A percentile compares a stretch with the other conserved stretches of the same genome.
Conservation (phyloP, 306 rosid species). For the Cicer cuneatum region DNA sequence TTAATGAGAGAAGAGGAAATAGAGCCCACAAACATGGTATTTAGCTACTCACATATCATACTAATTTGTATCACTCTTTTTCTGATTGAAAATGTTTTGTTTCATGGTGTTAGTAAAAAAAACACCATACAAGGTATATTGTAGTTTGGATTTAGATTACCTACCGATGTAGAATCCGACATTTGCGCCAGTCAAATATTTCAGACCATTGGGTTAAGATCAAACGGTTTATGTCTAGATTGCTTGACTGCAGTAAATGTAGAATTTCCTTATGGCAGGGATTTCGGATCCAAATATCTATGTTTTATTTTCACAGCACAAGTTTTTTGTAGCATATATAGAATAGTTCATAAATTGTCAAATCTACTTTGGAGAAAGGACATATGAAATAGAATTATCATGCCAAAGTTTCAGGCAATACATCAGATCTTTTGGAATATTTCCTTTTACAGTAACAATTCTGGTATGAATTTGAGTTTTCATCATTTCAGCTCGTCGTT, state of each 20-base stretch:
- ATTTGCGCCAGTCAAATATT: neutral
- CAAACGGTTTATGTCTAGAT: neutral
- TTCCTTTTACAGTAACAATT: neutral
- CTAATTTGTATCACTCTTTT: neutral
- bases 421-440: neutral
- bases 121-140: neutral
- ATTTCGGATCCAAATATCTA: neutral
- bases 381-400: slow-evolving; percentile 9
- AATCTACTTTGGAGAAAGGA: neutral
- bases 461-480: slow-evolving; percentile 34
- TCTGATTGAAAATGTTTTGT: slow-evolving; percentile 26
- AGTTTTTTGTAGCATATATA: slow-evolving; percentile 1
- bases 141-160: slow-evolving; percentile 4
- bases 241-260: neutral
- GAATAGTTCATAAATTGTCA: slow-evolving; percentile 14
- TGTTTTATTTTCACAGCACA: slow-evolving; percentile 16
- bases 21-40: neutral
- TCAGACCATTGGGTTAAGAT: neutral
- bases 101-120: slow-evolving; percentile 16
- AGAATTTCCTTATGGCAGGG: neutral
- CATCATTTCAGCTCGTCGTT: slow-evolving; percentile 61
- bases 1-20: neutral
- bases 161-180: neutral
- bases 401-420: neutral
- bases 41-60: neutral